Evolutionary conservation across 1,139 yeast genomes (phyloP).

Genomic region (Taphrina sp.): DNA sequence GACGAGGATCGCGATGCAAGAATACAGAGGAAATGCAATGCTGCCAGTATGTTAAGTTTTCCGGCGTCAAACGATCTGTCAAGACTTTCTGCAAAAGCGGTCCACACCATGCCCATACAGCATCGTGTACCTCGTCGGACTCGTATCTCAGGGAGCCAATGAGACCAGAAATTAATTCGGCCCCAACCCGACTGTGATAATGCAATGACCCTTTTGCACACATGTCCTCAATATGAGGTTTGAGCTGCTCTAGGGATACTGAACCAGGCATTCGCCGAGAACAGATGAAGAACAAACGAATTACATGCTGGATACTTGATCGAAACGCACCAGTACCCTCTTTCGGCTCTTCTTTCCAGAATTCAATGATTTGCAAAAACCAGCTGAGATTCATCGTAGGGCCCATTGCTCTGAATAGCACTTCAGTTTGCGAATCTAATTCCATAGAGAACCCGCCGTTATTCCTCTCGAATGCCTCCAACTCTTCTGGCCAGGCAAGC

Average conservation of each 20-base stretch:
- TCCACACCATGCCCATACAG: conserved; percentile 51
- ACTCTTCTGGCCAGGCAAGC: conserved; percentile 69
- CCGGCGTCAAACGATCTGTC: conserved; percentile 67
- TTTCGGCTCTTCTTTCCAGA: conserved; percentile 47
- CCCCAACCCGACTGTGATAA: conserved; percentile 46
- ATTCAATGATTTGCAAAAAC: conserved; percentile 55
- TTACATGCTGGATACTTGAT: conserved; percentile 38
- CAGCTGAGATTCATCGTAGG: conserved; percentile 55
- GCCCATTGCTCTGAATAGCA: conserved; percentile 52
- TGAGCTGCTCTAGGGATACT: conserved; percentile 28
- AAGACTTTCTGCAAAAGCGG: conserved; percentile 55
- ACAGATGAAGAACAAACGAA: conserved; percentile 31
- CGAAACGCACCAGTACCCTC: conserved; percentile 43
- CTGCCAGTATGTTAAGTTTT: conserved; percentile 73
- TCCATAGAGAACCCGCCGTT: conserved; percentile 42
- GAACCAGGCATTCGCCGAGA: conserved; percentile 29
- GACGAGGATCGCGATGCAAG: conserved; percentile 53
- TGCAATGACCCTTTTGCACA: conserved; percentile 31
- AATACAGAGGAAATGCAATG: conserved; percentile 61
- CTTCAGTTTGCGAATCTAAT: conserved; percentile 48
- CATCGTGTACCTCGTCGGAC: conserved; percentile 36
- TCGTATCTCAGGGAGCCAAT: conserved; percentile 40
- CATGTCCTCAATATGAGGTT: conserved; percentile 27
- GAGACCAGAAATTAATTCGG: conserved; percentile 46
- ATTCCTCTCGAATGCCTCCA: conserved; percentile 52